Evolutionary conservation across 805 yeast species (phyloP), one percentile per base, ranked within the genome.

Genomic region (Saccharomyces jurei): DNA sequence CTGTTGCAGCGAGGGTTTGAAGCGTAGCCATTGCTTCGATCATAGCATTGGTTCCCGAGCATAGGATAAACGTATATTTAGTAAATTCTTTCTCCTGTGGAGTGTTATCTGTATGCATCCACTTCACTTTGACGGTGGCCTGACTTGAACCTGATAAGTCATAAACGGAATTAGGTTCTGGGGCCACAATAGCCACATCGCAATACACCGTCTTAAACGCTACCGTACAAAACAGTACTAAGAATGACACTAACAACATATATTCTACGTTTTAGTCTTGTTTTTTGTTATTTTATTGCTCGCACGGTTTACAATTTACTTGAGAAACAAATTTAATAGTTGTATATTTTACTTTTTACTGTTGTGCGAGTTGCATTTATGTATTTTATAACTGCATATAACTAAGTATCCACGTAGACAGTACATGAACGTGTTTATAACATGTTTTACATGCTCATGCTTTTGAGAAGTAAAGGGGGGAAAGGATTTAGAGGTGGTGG

Each of bases 11-110:
- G 1, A 73, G 60, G 0, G 65, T 55, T 0, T 61, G 74, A 5
- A 78, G 41, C 0, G 71, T 65, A 5, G 59, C 57, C 49, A 78
- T 63, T 53, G 81, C 73, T 50, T 71, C 63, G 58, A 85, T 79
- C 27, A 73, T 69, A 21, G 68, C 48, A 62, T 81, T 79, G 27
- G 83, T 68, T 28, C 96, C 96, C 1, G 96, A 79, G 72, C 92
- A 86, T 50, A 91, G 72, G 1, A 74, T 67, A 54, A 89, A 74
- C 0, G 83, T 74, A 56, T 78, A 81, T 1, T 73, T 59, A 5
- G 68, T 59, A 26, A 81, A 79, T 3, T 77, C 74, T 1, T 61
- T 53, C 41, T 85, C 63, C 2, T 71, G 58, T 1, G 87, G 85
- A 2, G 63, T 57, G 4, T 67, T 60, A 50, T 79, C 84, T 55